Evolutionary conservation across 2,329 filamentous ascomycete species (phyloP).

Genomic region (Fusarium protoensiforme): DNA sequence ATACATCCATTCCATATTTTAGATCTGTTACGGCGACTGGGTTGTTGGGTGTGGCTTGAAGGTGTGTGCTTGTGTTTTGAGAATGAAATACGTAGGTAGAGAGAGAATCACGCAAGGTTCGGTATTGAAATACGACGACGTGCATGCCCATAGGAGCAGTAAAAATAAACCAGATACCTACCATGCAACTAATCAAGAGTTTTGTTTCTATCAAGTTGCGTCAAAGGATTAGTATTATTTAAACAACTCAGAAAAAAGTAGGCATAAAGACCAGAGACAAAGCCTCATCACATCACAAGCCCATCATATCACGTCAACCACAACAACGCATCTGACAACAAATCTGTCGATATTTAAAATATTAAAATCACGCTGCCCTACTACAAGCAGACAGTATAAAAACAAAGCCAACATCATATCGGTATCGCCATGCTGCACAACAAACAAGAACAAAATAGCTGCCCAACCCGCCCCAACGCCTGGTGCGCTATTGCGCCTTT

Average conservation of each 20-base stretch:
- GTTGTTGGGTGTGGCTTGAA: neutral
- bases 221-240: neutral
- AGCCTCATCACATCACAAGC: neutral
- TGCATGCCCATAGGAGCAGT: neutral
- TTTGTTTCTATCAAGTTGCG: neutral
- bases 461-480: slow-evolving; percentile 47
- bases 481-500: slow-evolving; percentile 38
- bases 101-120: neutral
- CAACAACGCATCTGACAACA: neutral
- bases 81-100: too few relatives aligned
- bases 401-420: slow-evolving; percentile 41
- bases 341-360: slow-evolving; percentile 2
- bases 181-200: neutral
- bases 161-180: neutral
- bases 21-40: neutral
- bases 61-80: neutral
- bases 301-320: neutral
- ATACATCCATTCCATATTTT: neutral
- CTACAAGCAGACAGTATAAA: slow-evolving; percentile 27
- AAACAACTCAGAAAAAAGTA: neutral
- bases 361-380: slow-evolving; percentile 15
- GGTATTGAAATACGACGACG: neutral
- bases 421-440: slow-evolving; percentile 50
- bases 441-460: slow-evolving; percentile 30
- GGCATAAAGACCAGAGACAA: neutral